phyloP scores from a whole-genome alignment of 2,329 filamentous ascomycete species.

The Microdochium bolleyi region DNA sequence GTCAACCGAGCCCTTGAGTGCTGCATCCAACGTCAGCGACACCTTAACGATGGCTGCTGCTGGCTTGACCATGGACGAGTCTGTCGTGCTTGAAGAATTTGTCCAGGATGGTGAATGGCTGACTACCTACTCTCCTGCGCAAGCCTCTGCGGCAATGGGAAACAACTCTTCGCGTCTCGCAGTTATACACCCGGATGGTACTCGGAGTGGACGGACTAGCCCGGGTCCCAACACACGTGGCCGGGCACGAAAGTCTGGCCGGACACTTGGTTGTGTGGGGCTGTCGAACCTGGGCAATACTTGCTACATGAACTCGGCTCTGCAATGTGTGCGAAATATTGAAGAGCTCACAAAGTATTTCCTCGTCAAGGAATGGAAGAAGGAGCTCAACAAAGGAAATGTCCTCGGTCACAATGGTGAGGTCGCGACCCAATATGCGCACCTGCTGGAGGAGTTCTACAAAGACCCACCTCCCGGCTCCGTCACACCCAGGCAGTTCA shows the following conservation, averaged over 20 bases:
- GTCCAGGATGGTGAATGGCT: slow-evolving; percentile 52
- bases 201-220: slow-evolving; percentile 62
- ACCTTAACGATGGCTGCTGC: slow-evolving; percentile 55
- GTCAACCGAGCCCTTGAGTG: slow-evolving; percentile 59
- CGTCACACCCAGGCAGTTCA: slow-evolving; percentile 74
- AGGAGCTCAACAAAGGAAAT: slow-evolving; percentile 79
- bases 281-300: slow-evolving; percentile 91
- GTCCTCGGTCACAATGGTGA: slow-evolving; percentile 77
- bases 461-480: slow-evolving; percentile 57
- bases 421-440: slow-evolving; percentile 78
- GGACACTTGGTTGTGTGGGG: slow-evolving; percentile 69
- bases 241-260: slow-evolving; percentile 59
- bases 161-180: slow-evolving; percentile 21
- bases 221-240: slow-evolving; percentile 63
- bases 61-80: slow-evolving; percentile 63
- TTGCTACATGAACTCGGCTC: slow-evolving; percentile 97
- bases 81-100: slow-evolving; percentile 78
- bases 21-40: slow-evolving; percentile 63
- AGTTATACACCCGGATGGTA: slow-evolving; percentile 25
- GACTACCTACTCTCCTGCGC: slow-evolving; percentile 32
- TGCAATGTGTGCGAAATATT: slow-evolving; percentile 89
- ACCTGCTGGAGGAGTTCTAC: slow-evolving; percentile 72
- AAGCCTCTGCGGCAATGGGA: slow-evolving; percentile 21
- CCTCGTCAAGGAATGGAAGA: slow-evolving; percentile 62
- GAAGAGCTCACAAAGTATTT: slow-evolving; percentile 94